phyloP scores from a whole-genome alignment of 495 filamentous ascomycete genomes.

The Penicillium argentinense region DNA sequence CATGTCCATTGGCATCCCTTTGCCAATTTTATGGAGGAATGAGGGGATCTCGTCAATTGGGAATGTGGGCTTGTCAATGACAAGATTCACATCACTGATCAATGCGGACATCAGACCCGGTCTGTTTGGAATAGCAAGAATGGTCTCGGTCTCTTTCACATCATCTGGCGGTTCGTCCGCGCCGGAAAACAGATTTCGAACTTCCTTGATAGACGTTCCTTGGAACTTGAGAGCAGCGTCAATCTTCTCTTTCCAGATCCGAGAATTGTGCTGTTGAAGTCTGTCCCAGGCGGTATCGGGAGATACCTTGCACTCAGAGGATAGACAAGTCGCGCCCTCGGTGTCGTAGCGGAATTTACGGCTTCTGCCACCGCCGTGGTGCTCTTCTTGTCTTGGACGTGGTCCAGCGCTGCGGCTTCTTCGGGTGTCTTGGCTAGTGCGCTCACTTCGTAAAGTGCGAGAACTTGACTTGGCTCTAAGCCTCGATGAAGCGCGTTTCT shows the following conservation, averaged over 20 bases:
- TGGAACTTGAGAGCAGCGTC: slow-evolving; percentile 70
- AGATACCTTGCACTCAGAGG: slow-evolving; percentile 65
- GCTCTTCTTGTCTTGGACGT: slow-evolving; percentile 31
- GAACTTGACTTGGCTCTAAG: slow-evolving; percentile 54
- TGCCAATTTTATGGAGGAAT: slow-evolving; percentile 85
- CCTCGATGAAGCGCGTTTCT: slow-evolving; percentile 50
- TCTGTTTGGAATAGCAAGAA: slow-evolving; percentile 83
- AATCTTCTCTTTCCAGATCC: slow-evolving; percentile 91
- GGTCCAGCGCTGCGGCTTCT: slow-evolving; percentile 57
- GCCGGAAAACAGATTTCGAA: slow-evolving; percentile 79
- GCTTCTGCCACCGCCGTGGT: slow-evolving; percentile 32
- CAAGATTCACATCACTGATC: slow-evolving; percentile 81
- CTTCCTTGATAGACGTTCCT: slow-evolving; percentile 71
- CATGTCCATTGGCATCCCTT: slow-evolving; percentile 92
- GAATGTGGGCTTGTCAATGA: slow-evolving; percentile 92
- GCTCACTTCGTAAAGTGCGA: slow-evolving; percentile 44
- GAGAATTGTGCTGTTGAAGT: slow-evolving; percentile 77
- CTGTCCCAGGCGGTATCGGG: slow-evolving; percentile 71
- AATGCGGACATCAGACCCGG: slow-evolving; percentile 78
- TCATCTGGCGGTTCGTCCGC: slow-evolving; percentile 79
- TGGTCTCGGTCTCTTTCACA: slow-evolving; percentile 76
- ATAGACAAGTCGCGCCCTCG: slow-evolving; percentile 68
- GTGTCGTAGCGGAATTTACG: slow-evolving; percentile 73
- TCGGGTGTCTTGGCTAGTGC: slow-evolving; percentile 40
- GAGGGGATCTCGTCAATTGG: slow-evolving; percentile 73